phyloP scores from a whole-genome alignment of 208 protist species.

The Wallacemonas sp. region DNA sequence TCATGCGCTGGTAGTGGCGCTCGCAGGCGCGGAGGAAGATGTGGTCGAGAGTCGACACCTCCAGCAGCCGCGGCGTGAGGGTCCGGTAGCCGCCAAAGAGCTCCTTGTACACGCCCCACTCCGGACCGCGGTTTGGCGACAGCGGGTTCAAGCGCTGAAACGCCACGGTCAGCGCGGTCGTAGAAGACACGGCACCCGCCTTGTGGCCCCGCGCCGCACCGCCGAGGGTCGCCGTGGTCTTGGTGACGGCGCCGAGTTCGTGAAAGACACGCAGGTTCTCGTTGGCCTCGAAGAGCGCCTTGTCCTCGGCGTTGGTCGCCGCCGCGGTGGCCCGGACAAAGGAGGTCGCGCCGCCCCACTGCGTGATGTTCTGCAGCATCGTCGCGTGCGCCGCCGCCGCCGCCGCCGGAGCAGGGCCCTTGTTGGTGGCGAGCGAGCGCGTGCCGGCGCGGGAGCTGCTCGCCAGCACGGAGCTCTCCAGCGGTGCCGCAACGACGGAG shows the following conservation, averaged over 20 bases:
- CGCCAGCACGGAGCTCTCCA: too few relatives aligned
- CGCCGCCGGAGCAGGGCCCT: background rate
- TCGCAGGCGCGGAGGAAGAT: constrained; percentile 77
- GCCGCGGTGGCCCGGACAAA: constrained; percentile 17
- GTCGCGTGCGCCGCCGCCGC: background rate
- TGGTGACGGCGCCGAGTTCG: constrained; percentile 47
- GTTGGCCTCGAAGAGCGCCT: constrained; percentile 40
- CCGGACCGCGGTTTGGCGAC: constrained; percentile 80
- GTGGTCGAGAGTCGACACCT: constrained; percentile 81
- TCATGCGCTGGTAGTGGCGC: constrained; percentile 75
- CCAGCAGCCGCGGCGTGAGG: constrained; percentile 80
- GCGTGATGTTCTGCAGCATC: constrained; percentile 22
- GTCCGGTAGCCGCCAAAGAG: constrained; percentile 80
- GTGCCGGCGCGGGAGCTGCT: too few relatives aligned
- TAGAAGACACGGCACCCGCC: constrained; percentile 64
- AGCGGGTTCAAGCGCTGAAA: constrained; percentile 84
- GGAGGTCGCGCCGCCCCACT: constrained; percentile 52
- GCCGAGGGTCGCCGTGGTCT: constrained; percentile 16
- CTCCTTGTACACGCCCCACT: constrained; percentile 84
- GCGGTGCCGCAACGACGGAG: background rate
- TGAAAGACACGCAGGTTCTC: constrained; percentile 63
- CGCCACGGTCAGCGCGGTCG: constrained; percentile 62
- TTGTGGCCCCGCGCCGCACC: constrained; percentile 21
- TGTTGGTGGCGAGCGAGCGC: too few relatives aligned
- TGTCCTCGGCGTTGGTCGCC: background rate